Conservation (phyloP, 306 rosid genomes). For the Vigna nakashimae region DNA sequence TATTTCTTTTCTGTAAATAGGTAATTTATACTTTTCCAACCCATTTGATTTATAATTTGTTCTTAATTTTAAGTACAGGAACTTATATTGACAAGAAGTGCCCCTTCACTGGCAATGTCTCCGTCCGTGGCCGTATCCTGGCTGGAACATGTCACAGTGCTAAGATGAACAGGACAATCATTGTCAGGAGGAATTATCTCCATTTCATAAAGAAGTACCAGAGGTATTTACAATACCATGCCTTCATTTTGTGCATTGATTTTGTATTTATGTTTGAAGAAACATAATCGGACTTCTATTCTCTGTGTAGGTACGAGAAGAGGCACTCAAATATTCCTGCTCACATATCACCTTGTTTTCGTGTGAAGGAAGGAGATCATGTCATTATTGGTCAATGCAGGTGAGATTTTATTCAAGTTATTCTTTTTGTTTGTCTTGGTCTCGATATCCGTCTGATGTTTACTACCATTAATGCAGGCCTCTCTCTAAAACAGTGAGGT, state of each 20-base stretch:
- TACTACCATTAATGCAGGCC: constrained; percentile 54
- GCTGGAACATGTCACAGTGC: constrained; percentile 93
- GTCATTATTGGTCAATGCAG: constrained; percentile 91
- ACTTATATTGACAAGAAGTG: constrained; percentile 87
- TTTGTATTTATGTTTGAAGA: background rate
- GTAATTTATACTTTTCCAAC: background rate
- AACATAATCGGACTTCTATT: background rate
- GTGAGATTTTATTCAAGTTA: constrained; percentile 40
- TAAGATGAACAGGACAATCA: constrained; percentile 80
- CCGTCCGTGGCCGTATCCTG: constrained; percentile 80
- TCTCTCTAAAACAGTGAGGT: constrained; percentile 84
- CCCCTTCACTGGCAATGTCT: constrained; percentile 81
- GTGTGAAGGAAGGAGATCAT: constrained; percentile 95
- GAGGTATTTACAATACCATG: constrained; percentile 44
- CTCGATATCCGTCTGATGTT: background rate
- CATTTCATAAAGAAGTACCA: constrained; percentile 85
- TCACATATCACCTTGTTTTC: constrained; percentile 84
- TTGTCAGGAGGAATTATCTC: constrained; percentile 79
- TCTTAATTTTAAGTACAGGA: constrained; percentile 45
- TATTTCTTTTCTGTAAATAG: no score
- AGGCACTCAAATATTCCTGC: constrained; percentile 89
- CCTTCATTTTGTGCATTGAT: background rate
- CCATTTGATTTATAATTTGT: background rate
- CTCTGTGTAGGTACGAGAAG: constrained; percentile 68
- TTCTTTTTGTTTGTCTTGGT: background rate